A percentile compares a stretch with the other conserved stretches of the same genome.
Evolutionary conservation across 495 filamentous ascomycete species (phyloP).

Genomic region (Penicillium dipodomyicola): DNA sequence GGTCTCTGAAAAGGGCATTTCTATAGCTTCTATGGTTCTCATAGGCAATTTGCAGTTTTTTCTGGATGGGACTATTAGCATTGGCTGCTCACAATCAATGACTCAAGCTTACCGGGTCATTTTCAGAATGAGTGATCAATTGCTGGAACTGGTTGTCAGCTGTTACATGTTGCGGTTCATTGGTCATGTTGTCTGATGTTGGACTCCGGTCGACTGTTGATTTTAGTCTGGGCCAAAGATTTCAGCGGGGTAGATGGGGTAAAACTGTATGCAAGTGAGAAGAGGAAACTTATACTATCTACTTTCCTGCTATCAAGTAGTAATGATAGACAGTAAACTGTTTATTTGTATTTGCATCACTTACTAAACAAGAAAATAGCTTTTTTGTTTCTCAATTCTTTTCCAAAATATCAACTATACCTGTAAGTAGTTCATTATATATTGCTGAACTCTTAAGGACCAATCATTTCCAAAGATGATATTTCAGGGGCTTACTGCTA

Average conservation of each 20-base stretch:
- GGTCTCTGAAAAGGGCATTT: slow-evolving; percentile 66
- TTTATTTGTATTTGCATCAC: too few relatives aligned
- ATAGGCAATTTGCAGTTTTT: slow-evolving; percentile 69
- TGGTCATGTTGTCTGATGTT: slow-evolving; percentile 22
- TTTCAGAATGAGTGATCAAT: slow-evolving; percentile 60
- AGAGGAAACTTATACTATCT: neutral
- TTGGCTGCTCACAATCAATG: neutral
- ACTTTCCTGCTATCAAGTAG: neutral
- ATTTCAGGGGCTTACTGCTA: neutral
- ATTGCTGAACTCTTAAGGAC: neutral
- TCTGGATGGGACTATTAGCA: slow-evolving; percentile 42
- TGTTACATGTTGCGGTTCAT: slow-evolving; percentile 12
- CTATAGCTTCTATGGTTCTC: slow-evolving; percentile 66
- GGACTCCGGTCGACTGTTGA: neutral
- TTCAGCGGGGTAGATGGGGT: slow-evolving; percentile 11
- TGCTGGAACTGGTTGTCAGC: slow-evolving; percentile 71
- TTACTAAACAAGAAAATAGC: neutral
- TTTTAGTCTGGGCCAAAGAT: neutral
- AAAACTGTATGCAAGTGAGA: neutral
- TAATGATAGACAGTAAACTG: too few relatives aligned
- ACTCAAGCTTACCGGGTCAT: slow-evolving; percentile 52
- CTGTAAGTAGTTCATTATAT: neutral
- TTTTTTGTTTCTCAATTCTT: neutral
- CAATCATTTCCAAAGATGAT: neutral
- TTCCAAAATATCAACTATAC: neutral